Conservation (phyloP, 306 rosid species). For the Inga laurina region DNA sequence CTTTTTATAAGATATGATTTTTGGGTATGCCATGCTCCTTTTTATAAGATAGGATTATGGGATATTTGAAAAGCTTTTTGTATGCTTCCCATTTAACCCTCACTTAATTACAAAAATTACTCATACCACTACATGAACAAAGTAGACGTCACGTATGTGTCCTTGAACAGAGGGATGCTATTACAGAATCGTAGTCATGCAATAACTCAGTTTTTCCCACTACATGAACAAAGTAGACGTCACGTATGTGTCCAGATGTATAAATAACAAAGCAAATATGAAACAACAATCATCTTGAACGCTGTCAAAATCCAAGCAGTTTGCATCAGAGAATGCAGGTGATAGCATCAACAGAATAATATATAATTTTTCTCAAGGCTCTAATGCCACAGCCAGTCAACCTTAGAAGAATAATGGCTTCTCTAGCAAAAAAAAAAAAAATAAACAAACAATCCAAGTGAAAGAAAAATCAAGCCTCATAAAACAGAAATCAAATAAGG, state of each 20-base stretch:
- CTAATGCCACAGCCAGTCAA: not conserved
- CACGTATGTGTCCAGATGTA: constrained; percentile 13
- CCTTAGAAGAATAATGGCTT: not conserved
- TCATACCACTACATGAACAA: no score
- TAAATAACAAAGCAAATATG: not conserved
- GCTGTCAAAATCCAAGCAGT: no score
- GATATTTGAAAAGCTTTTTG: no score
- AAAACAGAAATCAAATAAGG: not conserved
- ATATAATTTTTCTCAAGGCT: no score
- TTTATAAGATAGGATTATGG: no score
- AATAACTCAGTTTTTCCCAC: constrained; percentile 43
- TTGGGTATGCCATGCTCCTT: no score
- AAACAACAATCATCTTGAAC: constrained; percentile 5
- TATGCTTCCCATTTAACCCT: no score
- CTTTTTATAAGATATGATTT: no score
- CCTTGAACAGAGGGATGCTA: constrained; percentile 54
- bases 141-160: no score
- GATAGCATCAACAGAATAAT: no score
- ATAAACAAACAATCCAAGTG: not conserved
- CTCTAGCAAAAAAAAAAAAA: not conserved
- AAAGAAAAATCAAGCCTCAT: not conserved
- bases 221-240: constrained; percentile 27
- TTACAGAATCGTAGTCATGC: constrained; percentile 33
- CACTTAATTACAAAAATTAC: no score
- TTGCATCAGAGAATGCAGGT: no score